These are phyloP conservation scores for Penicillium lividum DNA, from an alignment of 495 filamentous ascomycete species.

Conservation along the genomic window DNA sequence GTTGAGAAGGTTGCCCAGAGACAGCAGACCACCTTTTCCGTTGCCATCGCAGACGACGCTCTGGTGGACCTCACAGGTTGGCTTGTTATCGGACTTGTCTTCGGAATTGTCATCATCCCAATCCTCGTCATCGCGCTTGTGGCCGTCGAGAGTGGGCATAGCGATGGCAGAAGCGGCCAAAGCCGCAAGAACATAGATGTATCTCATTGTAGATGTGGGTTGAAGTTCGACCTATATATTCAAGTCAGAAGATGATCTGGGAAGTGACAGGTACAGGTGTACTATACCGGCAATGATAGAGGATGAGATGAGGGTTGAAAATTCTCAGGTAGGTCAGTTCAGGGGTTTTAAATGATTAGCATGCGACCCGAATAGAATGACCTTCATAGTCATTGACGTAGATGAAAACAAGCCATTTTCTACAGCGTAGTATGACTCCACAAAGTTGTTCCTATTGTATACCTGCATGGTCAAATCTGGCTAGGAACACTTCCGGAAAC, in stretches of 20 bases:
- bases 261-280: neutral
- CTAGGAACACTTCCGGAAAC: neutral
- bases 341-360: neutral
- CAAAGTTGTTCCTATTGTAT: neutral
- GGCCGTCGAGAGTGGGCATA: neutral
- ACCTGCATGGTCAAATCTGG: neutral
- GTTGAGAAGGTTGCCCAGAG: conserved; percentile 16
- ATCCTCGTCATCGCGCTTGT: neutral
- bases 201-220: conserved; percentile 9
- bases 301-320: neutral
- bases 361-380: neutral
- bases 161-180: conserved; percentile 9
- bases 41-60: conserved; percentile 16
- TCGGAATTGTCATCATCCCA: neutral
- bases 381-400: neutral
- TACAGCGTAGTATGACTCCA: neutral
- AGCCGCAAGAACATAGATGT: conserved; percentile 1
- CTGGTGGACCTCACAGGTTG: conserved; percentile 10
- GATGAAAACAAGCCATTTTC: neutral
- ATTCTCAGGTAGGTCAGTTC: neutral
- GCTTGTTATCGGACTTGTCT: too few relatives aligned
- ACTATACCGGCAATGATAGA: neutral
- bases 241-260: neutral
- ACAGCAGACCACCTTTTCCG: conserved; percentile 18
- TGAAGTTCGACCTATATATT: neutral